A percentile compares a stretch with the other conserved stretches of the same genome.
These are phyloP conservation scores for Anthracocystis panici-leucophaei DNA, from an alignment of 1,284 basidiomycete species.

Conservation along the genomic window DNA sequence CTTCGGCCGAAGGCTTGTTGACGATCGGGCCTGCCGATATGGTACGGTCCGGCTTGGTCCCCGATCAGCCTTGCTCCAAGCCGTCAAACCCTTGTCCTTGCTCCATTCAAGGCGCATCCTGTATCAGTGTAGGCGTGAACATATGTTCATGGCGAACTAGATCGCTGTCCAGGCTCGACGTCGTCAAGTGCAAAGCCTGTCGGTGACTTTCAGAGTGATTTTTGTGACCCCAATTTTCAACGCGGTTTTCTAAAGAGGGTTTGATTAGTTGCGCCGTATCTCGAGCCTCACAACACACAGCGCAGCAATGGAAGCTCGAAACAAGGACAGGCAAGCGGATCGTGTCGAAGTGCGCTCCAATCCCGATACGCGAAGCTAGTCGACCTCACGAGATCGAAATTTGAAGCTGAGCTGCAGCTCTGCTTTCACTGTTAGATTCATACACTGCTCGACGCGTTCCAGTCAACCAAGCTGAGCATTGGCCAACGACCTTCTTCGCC, in stretches of 20 bases:
- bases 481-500: conserved; percentile 5
- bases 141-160: not conserved
- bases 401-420: conserved; percentile 21
- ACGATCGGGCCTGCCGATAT: conserved; percentile 5
- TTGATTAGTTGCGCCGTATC: not conserved
- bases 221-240: not conserved
- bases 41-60: too few species aligned
- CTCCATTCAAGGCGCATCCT: not conserved
- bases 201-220: not conserved
- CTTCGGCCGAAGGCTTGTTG: not conserved
- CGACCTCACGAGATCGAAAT: too few species aligned
- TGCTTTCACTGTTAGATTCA: conserved; percentile 3
- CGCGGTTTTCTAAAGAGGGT: not conserved
- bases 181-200: not conserved
- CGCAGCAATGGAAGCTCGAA: too few species aligned
- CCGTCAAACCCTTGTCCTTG: not conserved
- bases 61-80: not conserved
- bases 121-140: too few species aligned
- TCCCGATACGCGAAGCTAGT: too few species aligned
- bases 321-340: too few species aligned
- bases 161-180: not conserved
- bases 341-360: too few species aligned
- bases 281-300: too few species aligned
- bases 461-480: conserved; percentile 10
- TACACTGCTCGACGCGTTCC: conserved; percentile 23